Evolutionary conservation across 306 rosid species (phyloP).

Genomic region (Albizia julibrissin): DNA sequence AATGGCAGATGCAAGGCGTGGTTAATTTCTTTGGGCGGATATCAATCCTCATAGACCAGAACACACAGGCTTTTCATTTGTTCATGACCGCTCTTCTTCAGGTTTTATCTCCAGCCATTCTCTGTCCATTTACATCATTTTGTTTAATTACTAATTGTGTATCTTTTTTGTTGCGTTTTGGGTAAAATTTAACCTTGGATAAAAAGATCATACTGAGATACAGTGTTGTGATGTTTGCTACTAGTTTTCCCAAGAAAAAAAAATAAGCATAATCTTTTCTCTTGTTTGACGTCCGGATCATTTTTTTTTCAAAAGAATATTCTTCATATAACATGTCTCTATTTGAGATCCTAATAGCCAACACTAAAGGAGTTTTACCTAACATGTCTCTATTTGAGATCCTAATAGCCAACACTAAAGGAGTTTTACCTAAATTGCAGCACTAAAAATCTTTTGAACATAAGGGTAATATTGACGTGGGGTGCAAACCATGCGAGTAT

Average conservation of each 20-base stretch:
- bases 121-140: slow-evolving; percentile 21
- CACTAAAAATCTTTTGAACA: neutral
- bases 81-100: slow-evolving; percentile 97
- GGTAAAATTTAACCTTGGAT: neutral
- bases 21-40: slow-evolving; percentile 94
- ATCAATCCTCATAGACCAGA: slow-evolving; percentile 92
- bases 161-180: neutral
- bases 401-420: neutral
- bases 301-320: neutral
- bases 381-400: neutral
- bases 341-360: neutral
- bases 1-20: slow-evolving; percentile 82
- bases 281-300: neutral
- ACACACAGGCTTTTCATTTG: slow-evolving; percentile 95
- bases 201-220: neutral
- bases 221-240: neutral
- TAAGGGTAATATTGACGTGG: neutral
- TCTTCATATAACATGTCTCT: neutral
- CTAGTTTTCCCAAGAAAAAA: neutral
- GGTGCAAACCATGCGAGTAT: neutral
- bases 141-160: neutral
- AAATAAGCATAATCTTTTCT: neutral
- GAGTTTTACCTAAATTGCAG: neutral
- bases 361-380: neutral
- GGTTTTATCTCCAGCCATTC: slow-evolving; percentile 49